Conservation (phyloP, 1,284 basidiomycete genomes). For the Heterobasidion annosum region DNA sequence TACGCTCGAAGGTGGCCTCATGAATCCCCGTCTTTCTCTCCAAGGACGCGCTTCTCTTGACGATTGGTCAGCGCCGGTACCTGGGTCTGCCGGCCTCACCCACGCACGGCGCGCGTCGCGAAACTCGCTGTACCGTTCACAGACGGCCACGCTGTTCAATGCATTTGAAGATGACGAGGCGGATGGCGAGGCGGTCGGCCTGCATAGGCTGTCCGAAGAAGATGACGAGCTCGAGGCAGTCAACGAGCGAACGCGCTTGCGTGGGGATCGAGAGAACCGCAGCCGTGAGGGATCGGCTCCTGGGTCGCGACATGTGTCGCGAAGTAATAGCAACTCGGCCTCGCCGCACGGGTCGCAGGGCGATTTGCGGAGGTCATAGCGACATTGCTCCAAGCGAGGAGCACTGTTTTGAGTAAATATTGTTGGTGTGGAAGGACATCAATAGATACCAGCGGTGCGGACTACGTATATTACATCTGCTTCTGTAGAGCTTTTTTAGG, state of each 20-base stretch:
- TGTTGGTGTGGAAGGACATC: not conserved
- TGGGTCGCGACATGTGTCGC: slow-evolving; percentile 4
- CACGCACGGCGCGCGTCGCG: slow-evolving; percentile 40
- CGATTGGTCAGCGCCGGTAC: slow-evolving; percentile 48
- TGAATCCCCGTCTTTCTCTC: slow-evolving; percentile 67
- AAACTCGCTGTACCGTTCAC: slow-evolving; percentile 50
- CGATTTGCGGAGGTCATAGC: slow-evolving; percentile 11
- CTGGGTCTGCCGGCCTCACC: slow-evolving; percentile 19
- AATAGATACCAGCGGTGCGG: slow-evolving; percentile 3
- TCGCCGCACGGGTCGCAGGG: slow-evolving; percentile 17
- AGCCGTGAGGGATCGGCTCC: not conserved
- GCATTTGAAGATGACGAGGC: slow-evolving; percentile 41
- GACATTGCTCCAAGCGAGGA: not conserved
- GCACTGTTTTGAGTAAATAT: not conserved
- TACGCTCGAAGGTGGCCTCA: slow-evolving; percentile 63
- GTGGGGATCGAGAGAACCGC: not conserved
- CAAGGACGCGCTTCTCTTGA: slow-evolving; percentile 65
- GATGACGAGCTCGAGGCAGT: slow-evolving; percentile 19
- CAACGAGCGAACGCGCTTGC: slow-evolving; percentile 26
- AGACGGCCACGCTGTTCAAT: slow-evolving; percentile 52
- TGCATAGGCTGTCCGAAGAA: slow-evolving; percentile 21
- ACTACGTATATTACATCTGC: slow-evolving; percentile 4
- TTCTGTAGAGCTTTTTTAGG: slow-evolving; percentile 2
- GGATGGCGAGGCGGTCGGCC: slow-evolving; percentile 16
- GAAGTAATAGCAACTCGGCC: slow-evolving; percentile 5